These are phyloP conservation scores for Boechera stricta DNA, from an alignment of 345 rosid genomes.

Conservation along the genomic window DNA sequence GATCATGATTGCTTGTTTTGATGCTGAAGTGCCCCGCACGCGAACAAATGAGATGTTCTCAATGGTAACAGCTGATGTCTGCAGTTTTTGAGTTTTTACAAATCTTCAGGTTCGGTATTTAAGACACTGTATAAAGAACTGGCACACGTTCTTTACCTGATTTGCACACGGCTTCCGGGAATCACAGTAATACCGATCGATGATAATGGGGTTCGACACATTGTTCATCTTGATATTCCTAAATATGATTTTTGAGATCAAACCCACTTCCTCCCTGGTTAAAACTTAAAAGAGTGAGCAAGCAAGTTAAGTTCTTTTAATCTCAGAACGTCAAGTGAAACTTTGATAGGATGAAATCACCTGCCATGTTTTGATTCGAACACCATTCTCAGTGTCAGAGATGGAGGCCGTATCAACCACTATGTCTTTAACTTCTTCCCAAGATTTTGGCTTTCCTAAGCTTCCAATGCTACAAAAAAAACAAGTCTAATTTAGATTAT, in stretches of 20 bases:
- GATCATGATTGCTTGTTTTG: constrained; percentile 71
- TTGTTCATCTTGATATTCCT: constrained; percentile 71
- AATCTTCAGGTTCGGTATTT: constrained; percentile 1
- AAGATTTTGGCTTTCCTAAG: constrained; percentile 74
- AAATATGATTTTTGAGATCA: constrained; percentile 63
- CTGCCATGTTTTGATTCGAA: constrained; percentile 98
- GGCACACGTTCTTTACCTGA: constrained; percentile 58
- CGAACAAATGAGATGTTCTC: constrained; percentile 61
- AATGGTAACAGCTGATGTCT: constrained; percentile 80
- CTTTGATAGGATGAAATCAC: constrained; percentile 43
- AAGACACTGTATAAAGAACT: background rate
- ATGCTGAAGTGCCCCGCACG: constrained; percentile 79
- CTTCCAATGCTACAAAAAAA: constrained; percentile 73
- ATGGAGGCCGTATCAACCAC: constrained; percentile 64
- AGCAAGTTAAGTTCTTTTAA: constrained; percentile 10
- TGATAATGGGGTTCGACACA: constrained; percentile 77
- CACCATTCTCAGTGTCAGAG: constrained; percentile 75
- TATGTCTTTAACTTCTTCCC: constrained; percentile 61
- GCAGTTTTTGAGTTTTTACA: constrained; percentile 45
- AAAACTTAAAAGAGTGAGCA: constrained; percentile 12
- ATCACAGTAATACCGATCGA: constrained; percentile 90
- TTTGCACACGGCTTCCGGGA: constrained; percentile 70
- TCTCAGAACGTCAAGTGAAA: background rate
- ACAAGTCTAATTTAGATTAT: background rate
- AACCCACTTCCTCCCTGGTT: constrained; percentile 81